Base-by-base conservation (phyloP, 257 asterid species). In the Solanum chmielewskii region DNA sequence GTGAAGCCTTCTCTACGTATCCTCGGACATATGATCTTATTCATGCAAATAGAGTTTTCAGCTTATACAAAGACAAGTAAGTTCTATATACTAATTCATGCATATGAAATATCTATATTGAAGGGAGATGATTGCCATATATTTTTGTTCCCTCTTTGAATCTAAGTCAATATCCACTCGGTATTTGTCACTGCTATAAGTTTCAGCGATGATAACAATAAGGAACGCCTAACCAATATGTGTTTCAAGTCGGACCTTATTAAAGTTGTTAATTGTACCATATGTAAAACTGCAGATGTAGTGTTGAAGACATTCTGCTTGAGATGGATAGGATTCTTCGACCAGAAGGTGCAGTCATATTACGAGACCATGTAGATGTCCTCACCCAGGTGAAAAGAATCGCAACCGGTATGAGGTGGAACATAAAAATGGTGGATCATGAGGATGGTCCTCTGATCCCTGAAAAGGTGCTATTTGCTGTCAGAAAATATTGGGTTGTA, bases 1-100 rank as follows among this genome's bases (percentile, higher is more conserved):
- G 93, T 23, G 93, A 91, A 86, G 92, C 89, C 56, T 91, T 91
- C 91, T 91, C 93, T 33, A 90, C 93, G 4, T 91, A 90, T 52
- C 93, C 93, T 20, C 89, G 93, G 71, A 90, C 92, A 20, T 91
- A 91, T 45, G 93, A 91, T 85, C 92, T 91, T 33, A 91, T 91
- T 85, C 93, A 91, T 62, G 92, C 89, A 49, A 87, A 87, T 25
- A 89, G 93, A 39, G 31, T 91, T 87, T 91, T 91, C 78, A 90
- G 86, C 88, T 86, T 91, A 87, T 91, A 91, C 86, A 88, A 90
- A 88, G 91, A 88, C 86, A 87, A 90, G 93, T 91, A 73, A 91
- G 92, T 49, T 33, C 25, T 86, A 75, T 29, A 11, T 7, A 71
- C 83, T 25, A 39, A 11, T 76, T 76, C 83, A n/a, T 76, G 23